Base-by-base conservation (phyloP, 2,329 filamentous ascomycete species). In the Trichoderma polysporum region DNA sequence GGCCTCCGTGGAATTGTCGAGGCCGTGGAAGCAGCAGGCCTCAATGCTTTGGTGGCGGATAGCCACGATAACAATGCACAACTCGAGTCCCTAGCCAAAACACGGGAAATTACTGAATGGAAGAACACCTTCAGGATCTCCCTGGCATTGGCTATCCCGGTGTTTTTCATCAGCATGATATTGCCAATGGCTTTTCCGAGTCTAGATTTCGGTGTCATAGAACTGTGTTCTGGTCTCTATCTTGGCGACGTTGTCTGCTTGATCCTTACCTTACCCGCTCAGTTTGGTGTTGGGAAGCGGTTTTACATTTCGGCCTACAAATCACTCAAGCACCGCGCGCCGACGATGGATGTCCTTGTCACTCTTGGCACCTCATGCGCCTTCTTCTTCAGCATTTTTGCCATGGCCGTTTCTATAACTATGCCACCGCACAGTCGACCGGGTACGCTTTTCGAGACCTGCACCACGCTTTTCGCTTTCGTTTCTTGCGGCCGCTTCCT, bases 391-490 rank as follows among this genome's bases (percentile, higher is more conserved):
- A 98, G 94, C 77, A 81, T 93, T 71, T 88, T 92, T 56, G 88
- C 93, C 17, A 97, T 99, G 93, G 64, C 90, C 4, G 88, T 98
- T 17, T 96, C 93, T 0, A 77, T 98, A 22, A 71, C 91, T 15
- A 83, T 87, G n/a, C 82, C 87, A 25, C 91, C 93, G 7, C 93
- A 98, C 76, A 86, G 85, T 2, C 87, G 92, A 56, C 95, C 95
- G 0, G 90, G 88, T 70, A 97, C 93, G 2, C 91, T 97, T 17
- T 99, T 99, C 74, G 95, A 99, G 75, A 99, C 95, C 1, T 97
- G 94, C 79, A 97, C 93, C 25, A 99, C 98, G 95, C 85, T 99
- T 60, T 94, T 99, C 77, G 97, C 93, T 0, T 98, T 99, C 76
- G 93, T 97, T 77, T 93, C 91, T 1, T 81, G 99, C 2, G 93